Percentiles rank a stretch among this genome's conserved stretches.
phyloP scores from a whole-genome alignment of 2,329 filamentous ascomycete genomes.

The Beauveria scarabaeidicola region DNA sequence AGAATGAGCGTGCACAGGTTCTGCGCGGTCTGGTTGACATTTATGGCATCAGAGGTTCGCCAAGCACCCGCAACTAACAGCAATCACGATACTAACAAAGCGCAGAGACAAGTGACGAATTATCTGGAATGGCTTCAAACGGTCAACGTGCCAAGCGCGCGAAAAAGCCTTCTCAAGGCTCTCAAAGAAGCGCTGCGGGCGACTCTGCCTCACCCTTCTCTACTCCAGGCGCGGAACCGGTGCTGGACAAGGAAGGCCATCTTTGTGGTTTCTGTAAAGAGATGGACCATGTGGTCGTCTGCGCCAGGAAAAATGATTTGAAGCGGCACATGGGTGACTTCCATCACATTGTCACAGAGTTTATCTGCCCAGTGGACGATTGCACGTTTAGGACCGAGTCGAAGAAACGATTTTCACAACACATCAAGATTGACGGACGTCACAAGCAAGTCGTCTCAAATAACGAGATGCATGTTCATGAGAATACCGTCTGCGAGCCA shows the following conservation, averaged over 20 bases:
- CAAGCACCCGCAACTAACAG: no score
- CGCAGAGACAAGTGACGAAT: not conserved
- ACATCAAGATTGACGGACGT: conserved; percentile 29
- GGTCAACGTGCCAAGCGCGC: not conserved
- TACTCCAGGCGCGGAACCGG: not conserved
- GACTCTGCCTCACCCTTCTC: not conserved
- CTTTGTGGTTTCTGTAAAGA: conserved; percentile 33
- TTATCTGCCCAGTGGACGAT: conserved; percentile 35
- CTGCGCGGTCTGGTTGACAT: not conserved
- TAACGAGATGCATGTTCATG: conserved; percentile 21
- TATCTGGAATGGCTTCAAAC: not conserved
- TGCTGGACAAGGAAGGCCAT: not conserved
- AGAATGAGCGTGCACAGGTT: not conserved
- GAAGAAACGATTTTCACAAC: conserved; percentile 38
- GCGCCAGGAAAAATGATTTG: conserved; percentile 39
- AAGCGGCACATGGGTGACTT: conserved; percentile 42
- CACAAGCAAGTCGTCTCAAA: not conserved
- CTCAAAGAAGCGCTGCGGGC: not conserved
- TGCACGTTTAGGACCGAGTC: conserved; percentile 35
- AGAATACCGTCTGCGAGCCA: conserved; percentile 32
- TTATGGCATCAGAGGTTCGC: not conserved
- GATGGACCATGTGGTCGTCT: conserved; percentile 32
- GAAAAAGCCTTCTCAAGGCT: not conserved
- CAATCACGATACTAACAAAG: not conserved
- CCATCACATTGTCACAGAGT: conserved; percentile 38